Conservation (phyloP, 805 yeast species). For the Nakazawaea laoshanensis region DNA sequence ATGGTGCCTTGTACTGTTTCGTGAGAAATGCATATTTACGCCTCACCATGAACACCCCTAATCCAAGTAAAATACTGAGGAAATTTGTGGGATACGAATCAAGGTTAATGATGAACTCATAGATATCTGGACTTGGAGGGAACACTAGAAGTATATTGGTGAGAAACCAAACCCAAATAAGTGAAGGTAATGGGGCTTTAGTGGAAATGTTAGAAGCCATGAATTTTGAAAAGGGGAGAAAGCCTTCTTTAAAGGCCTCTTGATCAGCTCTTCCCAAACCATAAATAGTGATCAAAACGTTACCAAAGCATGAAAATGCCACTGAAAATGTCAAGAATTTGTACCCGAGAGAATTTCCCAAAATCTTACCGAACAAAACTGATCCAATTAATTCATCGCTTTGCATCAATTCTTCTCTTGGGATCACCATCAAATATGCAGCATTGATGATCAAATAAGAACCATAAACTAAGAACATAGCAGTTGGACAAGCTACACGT, state of each 20-base stretch:
- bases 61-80: slow-evolving; percentile 24
- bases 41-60: slow-evolving; percentile 29
- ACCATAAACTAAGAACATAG: slow-evolving; percentile 36
- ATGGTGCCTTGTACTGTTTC: slow-evolving; percentile 43
- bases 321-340: slow-evolving; percentile 47
- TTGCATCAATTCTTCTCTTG: slow-evolving; percentile 41
- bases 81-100: slow-evolving; percentile 33
- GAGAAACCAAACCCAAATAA: slow-evolving; percentile 25
- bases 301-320: slow-evolving; percentile 56
- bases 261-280: slow-evolving; percentile 55
- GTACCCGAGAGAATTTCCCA: slow-evolving; percentile 44
- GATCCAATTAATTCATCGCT: slow-evolving; percentile 58
- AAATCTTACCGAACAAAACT: slow-evolving; percentile 43
- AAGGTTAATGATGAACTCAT: slow-evolving; percentile 30
- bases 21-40: slow-evolving; percentile 33
- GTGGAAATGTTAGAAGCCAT: slow-evolving; percentile 50
- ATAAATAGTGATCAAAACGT: slow-evolving; percentile 53
- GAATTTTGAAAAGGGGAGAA: slow-evolving; percentile 39
- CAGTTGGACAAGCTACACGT: slow-evolving; percentile 52
- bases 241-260: slow-evolving; percentile 58
- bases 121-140: slow-evolving; percentile 31
- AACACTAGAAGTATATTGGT: slow-evolving; percentile 22
- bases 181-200: slow-evolving; percentile 47
- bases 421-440: slow-evolving; percentile 47
- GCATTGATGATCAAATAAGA: slow-evolving; percentile 45